phyloP scores from a whole-genome alignment of 2,329 filamentous ascomycete species.

The Epichloe gansuensis region DNA sequence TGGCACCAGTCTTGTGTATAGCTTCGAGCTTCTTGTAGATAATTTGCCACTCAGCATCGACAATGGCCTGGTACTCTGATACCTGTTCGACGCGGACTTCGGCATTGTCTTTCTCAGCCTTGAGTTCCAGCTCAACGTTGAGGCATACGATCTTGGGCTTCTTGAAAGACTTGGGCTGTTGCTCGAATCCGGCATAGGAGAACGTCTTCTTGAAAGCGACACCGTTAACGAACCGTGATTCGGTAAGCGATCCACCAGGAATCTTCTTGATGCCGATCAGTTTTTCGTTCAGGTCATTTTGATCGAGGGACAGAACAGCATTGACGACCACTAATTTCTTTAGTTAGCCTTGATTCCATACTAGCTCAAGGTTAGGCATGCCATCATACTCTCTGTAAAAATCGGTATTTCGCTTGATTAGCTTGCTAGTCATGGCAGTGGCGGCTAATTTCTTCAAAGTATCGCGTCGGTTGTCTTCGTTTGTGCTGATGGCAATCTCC shows the following conservation, averaged over 20 bases:
- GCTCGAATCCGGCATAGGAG: conserved; percentile 96
- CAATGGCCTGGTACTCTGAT: conserved; percentile 97
- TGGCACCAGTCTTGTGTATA: conserved; percentile 83
- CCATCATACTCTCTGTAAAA: conserved; percentile 85
- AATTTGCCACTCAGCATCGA: conserved; percentile 99
- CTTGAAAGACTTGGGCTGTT: conserved; percentile 91
- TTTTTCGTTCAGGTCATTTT: conserved; percentile 94
- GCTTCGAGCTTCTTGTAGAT: conserved; percentile 99
- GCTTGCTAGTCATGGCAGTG: conserved; percentile 98
- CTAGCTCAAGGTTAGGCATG: not conserved
- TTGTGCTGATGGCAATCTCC: conserved; percentile 84
- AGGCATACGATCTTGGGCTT: conserved; percentile 94
- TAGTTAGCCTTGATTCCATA: conserved; percentile 14
- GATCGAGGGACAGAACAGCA: conserved; percentile 86
- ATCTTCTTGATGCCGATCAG: conserved; percentile 98
- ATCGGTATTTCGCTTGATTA: conserved; percentile 91
- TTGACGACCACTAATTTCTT: conserved; percentile 75
- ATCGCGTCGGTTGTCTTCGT: conserved; percentile 72
- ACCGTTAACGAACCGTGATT: conserved; percentile 93
- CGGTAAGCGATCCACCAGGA: conserved; percentile 87
- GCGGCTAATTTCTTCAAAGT: conserved; percentile 81
- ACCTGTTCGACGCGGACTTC: conserved; percentile 97
- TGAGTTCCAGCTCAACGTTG: conserved; percentile 95
- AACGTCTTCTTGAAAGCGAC: conserved; percentile 99
- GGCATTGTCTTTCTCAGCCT: conserved; percentile 98